Evolutionary conservation across 495 filamentous ascomycete genomes (phyloP).

Genomic region (Xylaria telfairii): DNA sequence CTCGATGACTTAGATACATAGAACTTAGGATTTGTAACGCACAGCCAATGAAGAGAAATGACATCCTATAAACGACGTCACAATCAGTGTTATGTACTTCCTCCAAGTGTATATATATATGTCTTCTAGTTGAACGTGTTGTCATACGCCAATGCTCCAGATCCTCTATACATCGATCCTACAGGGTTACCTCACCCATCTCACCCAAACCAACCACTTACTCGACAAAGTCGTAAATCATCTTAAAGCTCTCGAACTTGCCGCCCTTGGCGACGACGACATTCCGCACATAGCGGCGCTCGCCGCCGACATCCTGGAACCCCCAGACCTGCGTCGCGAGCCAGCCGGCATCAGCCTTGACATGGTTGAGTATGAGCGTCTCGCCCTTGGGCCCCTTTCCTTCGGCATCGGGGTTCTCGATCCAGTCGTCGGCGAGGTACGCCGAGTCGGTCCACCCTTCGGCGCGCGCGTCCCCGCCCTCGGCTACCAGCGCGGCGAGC

Average conservation of each 20-base stretch:
- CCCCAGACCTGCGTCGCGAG: constrained; percentile 64
- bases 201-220: not conserved
- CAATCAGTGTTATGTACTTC: not conserved
- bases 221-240: constrained; percentile 73
- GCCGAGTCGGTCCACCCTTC: constrained; percentile 41
- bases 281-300: constrained; percentile 72
- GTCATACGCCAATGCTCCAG: not conserved
- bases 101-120: not conserved
- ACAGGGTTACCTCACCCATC: not conserved
- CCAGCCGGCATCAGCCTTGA: constrained; percentile 62
- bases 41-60: not conserved
- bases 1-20: not conserved
- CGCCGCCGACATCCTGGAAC: constrained; percentile 56
- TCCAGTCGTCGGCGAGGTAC: constrained; percentile 56
- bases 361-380: constrained; percentile 58
- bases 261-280: constrained; percentile 69
- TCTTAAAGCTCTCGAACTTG: constrained; percentile 64
- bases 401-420: constrained; percentile 58
- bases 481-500: constrained; percentile 27
- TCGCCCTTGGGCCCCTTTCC: constrained; percentile 55
- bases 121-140: not conserved
- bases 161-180: constrained; percentile 4
- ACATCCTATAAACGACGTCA: not conserved
- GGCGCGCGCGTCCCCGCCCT: constrained; percentile 31
- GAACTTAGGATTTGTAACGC: not conserved